Percentiles rank a stretch among this genome's conserved stretches.
phyloP scores from a whole-genome alignment of 2,329 filamentous ascomycete species.

The Elsinoe ampelina region DNA sequence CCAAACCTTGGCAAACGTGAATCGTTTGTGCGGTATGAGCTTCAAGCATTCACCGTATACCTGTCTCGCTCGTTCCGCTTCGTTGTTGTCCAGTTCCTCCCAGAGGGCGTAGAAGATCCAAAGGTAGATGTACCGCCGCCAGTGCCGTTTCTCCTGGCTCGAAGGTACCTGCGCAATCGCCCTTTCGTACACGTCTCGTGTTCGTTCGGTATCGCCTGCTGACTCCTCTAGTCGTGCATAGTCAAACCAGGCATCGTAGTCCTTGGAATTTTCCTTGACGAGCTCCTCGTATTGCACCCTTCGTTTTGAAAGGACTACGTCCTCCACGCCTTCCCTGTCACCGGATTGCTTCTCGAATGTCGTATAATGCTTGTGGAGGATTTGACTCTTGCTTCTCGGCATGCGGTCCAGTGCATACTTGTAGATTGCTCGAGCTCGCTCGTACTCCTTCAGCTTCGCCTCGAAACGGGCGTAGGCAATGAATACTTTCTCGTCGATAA shows the following conservation, averaged over 20 bases:
- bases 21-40: slow-evolving; percentile 88
- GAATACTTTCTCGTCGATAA: slow-evolving; percentile 92
- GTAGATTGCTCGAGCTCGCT: slow-evolving; percentile 88
- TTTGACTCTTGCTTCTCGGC: slow-evolving; percentile 73
- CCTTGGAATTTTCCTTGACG: slow-evolving; percentile 86
- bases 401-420: slow-evolving; percentile 92
- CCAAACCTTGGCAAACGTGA: slow-evolving; percentile 97
- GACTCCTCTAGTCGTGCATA: slow-evolving; percentile 85
- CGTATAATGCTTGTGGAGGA: slow-evolving; percentile 87
- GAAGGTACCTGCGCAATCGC: slow-evolving; percentile 93
- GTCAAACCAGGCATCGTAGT: slow-evolving; percentile 97
- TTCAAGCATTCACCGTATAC: slow-evolving; percentile 85
- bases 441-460: slow-evolving; percentile 87
- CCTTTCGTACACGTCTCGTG: slow-evolving; percentile 88
- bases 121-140: slow-evolving; percentile 93
- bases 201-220: slow-evolving; percentile 68
- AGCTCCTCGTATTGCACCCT: slow-evolving; percentile 90
- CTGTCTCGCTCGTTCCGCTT: slow-evolving; percentile 69
- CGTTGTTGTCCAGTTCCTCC: slow-evolving; percentile 80
- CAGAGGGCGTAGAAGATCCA: slow-evolving; percentile 97
- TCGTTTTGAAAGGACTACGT: slow-evolving; percentile 90
- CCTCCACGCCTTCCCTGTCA: slow-evolving; percentile 84
- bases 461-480: slow-evolving; percentile 94
- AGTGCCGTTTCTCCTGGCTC: slow-evolving; percentile 92
- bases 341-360: slow-evolving; percentile 98